Evolutionary conservation across 331 rosid genomes (phyloP).

Genomic region (Pyrus hybrid): DNA sequence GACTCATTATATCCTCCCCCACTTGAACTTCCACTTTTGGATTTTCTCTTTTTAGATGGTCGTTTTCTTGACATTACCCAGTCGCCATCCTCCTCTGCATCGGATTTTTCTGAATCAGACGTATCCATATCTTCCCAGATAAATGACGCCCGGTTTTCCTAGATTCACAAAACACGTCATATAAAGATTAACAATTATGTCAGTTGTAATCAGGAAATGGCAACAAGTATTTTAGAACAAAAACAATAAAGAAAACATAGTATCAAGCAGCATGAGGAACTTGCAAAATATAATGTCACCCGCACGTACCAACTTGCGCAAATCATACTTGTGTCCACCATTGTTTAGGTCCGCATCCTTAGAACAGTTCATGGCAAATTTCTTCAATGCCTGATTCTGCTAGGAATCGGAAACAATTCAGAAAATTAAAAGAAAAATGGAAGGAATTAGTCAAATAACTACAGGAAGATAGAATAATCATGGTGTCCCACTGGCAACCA

Average conservation of each 20-base stretch:
- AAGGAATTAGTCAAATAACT: background rate
- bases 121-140: constrained; percentile 65
- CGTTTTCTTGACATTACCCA: constrained; percentile 31
- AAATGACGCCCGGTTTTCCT: constrained; percentile 53
- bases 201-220: background rate
- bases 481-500: constrained; percentile 1
- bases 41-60: constrained; percentile 25
- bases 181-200: background rate
- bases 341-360: constrained; percentile 10
- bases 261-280: no score
- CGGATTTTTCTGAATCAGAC: constrained; percentile 37
- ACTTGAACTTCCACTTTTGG: constrained; percentile 26
- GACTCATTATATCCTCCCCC: constrained; percentile 20
- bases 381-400: constrained; percentile 44
- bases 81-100: constrained; percentile 39
- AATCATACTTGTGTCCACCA: constrained; percentile 50
- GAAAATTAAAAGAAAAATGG: background rate
- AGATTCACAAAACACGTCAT: background rate
- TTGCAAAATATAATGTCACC: background rate
- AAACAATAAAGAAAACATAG: background rate
- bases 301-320: constrained; percentile 48
- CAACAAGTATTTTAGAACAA: no score
- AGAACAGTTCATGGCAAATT: constrained; percentile 12
- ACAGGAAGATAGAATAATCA: background rate
- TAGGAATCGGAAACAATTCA: background rate